Evolutionary conservation across 768 basidiomycete species (phyloP), one percentile per base, ranked within the genome.

Genomic region (Tubosaeta sp.): DNA sequence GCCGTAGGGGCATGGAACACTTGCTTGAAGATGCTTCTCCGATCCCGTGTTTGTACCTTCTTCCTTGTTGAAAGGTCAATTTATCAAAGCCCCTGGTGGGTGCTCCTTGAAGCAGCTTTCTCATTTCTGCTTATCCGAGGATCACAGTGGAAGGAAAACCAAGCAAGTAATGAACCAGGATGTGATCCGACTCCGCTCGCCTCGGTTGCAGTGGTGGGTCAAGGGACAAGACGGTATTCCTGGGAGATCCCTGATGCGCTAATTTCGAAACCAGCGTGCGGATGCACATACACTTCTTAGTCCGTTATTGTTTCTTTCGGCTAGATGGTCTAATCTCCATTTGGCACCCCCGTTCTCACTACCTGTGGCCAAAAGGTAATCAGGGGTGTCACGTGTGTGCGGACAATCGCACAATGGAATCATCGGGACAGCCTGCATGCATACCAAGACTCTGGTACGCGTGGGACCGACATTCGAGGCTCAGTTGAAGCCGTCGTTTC

Each of bases 311-410:
- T 86, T 31, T 84, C 80, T 8, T 80, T 41, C 49, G 44, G 71
- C 60, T 40, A 38, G 43, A 35, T 16, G 10, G 14, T 29, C 22
- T 13, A 44, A 53, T 34, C 62, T 52, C 62, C 59, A 62, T 64
- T 62, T 59, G 24, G 51, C 21, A 13, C 34, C 35, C n/a, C 48
- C 24, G 22, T 59, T 59, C 51, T 58, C 59, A 55, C 44, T 54
- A 36, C 31, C n/a, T 32, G 49, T 80, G 84, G 82, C 56, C 83
- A 84, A 58, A 82, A 78, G 83, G 83, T 7, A 77, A 84, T 57
- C 81, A 84, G 62, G 86, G 81, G 83, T 83, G n/a, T n/a, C n/a
- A n/a, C n/a, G n/a, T n/a, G 83, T 55, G 76, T 75, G n/a, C 76
- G 80, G 18, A 81, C 73, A 34, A 5, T 71, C 69, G 5, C 77